A percentile compares a stretch with the other conserved stretches of the same genome.
phyloP scores from a whole-genome alignment of 768 basidiomycete genomes.

The Suillus luteus region DNA sequence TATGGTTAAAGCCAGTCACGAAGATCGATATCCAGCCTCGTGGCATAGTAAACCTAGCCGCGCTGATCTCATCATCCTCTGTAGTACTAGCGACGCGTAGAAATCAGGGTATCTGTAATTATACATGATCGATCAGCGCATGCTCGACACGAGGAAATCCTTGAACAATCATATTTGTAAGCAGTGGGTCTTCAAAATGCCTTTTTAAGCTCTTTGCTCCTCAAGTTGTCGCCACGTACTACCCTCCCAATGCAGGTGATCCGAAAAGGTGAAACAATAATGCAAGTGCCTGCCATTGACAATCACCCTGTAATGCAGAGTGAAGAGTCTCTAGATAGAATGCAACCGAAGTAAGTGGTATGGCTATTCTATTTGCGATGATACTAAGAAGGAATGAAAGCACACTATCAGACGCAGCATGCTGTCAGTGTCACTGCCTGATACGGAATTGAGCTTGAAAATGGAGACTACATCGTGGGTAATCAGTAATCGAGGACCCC shows the following conservation, averaged over 20 bases:
- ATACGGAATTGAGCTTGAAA: too few species aligned
- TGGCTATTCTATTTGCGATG: too few species aligned
- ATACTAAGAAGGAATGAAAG: too few species aligned
- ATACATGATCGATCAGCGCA: slow-evolving; percentile 2
- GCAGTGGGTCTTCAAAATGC: not conserved
- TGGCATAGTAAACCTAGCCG: not conserved
- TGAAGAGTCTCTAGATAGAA: not conserved
- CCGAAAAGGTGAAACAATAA: not conserved
- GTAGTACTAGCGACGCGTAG: not conserved
- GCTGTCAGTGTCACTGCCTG: too few species aligned
- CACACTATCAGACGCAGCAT: too few species aligned
- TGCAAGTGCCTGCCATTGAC: not conserved
- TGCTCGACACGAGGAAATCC: not conserved
- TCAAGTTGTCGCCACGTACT: too few species aligned
- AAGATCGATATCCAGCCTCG: not conserved
- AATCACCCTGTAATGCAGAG: not conserved
- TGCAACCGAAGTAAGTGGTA: too few species aligned
- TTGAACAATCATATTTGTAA: not conserved
- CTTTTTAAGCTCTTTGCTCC: too few species aligned
- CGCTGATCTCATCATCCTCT: slow-evolving; percentile 1
- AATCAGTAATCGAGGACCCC: too few species aligned
- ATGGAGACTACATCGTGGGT: too few species aligned
- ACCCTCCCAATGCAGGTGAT: too few species aligned
- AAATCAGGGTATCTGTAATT: slow-evolving; percentile 8
- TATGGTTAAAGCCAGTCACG: slow-evolving; percentile 5